These are phyloP conservation scores for Cladosporium velox DNA, from an alignment of 2,329 filamentous ascomycete genomes.

Conservation along the genomic window DNA sequence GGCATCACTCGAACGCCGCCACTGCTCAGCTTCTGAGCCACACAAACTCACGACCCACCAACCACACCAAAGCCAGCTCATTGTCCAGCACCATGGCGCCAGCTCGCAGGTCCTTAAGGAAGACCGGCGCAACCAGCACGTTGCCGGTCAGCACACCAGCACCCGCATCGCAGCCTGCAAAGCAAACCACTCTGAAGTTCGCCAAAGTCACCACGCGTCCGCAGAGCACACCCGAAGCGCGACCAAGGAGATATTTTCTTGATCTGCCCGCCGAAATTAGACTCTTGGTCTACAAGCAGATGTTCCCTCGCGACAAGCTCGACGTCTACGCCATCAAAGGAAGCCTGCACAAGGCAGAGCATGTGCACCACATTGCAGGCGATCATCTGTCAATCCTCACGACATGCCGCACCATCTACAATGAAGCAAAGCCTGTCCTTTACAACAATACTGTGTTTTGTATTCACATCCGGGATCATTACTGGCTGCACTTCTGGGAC, in stretches of 20 bases:
- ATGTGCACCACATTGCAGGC: not conserved
- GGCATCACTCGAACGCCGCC: not conserved
- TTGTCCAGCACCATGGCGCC: not conserved
- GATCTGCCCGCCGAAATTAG: not conserved
- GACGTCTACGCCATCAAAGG: not conserved
- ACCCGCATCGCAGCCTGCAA: not conserved
- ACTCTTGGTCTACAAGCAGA: not conserved
- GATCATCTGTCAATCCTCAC: not conserved
- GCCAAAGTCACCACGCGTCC: not conserved
- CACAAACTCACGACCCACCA: not conserved
- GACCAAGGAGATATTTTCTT: not conserved
- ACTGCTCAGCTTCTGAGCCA: not conserved
- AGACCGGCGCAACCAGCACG: not conserved
- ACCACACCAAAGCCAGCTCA: not conserved
- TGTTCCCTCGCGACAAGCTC: not conserved
- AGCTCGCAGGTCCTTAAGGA: not conserved
- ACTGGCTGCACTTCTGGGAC: not conserved
- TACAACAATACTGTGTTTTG: not conserved
- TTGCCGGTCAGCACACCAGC: not conserved
- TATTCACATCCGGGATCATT: not conserved
- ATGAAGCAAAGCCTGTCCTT: conserved; percentile 1
- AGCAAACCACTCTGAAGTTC: not conserved
- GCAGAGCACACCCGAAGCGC: not conserved
- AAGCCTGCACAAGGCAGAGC: not conserved
- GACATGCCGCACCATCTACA: conserved; percentile 4